Evolutionary conservation across 2,329 filamentous ascomycete genomes (phyloP).

Genomic region (Cladophialophora chaetospira): DNA sequence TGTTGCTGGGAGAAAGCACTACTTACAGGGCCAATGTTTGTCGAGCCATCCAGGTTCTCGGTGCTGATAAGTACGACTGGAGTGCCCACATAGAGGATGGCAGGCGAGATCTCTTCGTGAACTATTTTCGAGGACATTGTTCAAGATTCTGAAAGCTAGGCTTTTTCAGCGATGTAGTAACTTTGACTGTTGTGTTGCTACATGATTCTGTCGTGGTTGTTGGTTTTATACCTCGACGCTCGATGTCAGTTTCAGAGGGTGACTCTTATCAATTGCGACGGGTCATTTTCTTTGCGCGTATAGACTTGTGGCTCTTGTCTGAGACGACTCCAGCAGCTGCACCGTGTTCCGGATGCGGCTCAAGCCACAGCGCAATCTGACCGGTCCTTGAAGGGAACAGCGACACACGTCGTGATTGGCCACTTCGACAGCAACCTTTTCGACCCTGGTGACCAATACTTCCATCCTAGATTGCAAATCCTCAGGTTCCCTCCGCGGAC

Average conservation of each 20-base stretch:
- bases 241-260: neutral
- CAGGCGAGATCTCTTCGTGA: conserved; percentile 22
- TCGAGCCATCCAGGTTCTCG: conserved; percentile 45
- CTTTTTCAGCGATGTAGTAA: neutral
- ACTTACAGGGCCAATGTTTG: conserved; percentile 49
- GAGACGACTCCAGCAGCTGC: too few relatives aligned
- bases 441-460: neutral
- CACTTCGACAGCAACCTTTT: conserved; percentile 12
- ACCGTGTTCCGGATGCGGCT: neutral
- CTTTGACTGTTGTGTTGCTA: neutral
- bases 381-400: too few relatives aligned
- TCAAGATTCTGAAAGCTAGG: neutral
- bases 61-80: conserved; percentile 44
- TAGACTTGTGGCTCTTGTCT: neutral
- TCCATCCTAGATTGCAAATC: neutral
- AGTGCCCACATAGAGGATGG: conserved; percentile 28
- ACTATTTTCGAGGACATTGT: neutral
- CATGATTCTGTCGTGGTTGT: neutral
- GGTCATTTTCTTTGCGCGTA: neutral
- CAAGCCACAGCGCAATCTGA: neutral
- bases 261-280: neutral
- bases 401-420: too few relatives aligned
- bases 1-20: too few relatives aligned
- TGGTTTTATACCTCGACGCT: neutral
- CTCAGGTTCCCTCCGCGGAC: neutral